Evolutionary conservation across 306 rosid genomes (phyloP).

Genomic region (Pachyrhizus erosus): DNA sequence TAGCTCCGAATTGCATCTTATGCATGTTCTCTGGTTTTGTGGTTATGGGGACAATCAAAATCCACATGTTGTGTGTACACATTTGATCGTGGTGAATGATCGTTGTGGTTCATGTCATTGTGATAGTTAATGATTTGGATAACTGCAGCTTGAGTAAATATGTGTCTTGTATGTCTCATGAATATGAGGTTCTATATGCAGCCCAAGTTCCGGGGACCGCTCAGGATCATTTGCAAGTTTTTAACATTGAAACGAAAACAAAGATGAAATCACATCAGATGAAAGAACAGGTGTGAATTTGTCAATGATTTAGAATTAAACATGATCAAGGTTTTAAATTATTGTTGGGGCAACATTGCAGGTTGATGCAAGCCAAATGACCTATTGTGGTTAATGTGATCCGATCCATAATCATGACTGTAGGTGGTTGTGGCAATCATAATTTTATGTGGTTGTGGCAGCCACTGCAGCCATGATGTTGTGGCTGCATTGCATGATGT

Average conservation of each 20-base stretch:
- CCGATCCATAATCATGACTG: neutral
- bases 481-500: neutral
- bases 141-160: neutral
- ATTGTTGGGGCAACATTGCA: neutral
- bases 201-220: conserved; percentile 71
- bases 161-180: conserved; percentile 6
- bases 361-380: neutral
- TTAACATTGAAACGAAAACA: conserved; percentile 62
- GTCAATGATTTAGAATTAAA: neutral
- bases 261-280: conserved; percentile 69
- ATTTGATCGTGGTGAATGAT: conserved; percentile 15
- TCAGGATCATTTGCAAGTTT: conserved; percentile 69
- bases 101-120: neutral
- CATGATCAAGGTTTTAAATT: neutral
- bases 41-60: neutral
- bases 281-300: conserved; percentile 63
- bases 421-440: neutral
- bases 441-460: neutral
- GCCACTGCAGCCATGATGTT: neutral
- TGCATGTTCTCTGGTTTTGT: neutral
- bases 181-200: conserved; percentile 33
- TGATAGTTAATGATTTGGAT: neutral
- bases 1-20: neutral
- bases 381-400: neutral
- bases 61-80: conserved; percentile 17